Base-by-base conservation (phyloP, 2,329 filamentous ascomycete species). In the Myriosclerotinia curreyana region DNA sequence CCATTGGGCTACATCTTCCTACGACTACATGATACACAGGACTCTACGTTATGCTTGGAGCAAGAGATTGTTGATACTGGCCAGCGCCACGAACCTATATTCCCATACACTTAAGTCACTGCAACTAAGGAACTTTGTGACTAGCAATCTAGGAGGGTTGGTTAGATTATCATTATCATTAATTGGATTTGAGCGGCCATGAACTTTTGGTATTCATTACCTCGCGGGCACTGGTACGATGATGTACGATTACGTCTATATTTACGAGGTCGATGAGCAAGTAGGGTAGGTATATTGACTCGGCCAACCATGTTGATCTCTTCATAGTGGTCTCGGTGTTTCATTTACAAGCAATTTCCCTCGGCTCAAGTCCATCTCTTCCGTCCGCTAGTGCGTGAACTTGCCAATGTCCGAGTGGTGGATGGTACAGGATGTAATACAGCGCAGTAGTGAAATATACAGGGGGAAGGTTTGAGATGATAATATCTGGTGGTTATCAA, bases 401-500 rank as follows among this genome's bases (percentile, higher is more conserved):
- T 22, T 46, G 5, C 1, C 7, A 46, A n/a, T 15, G 11, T 15
- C 15, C 40, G 12, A 46, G 14, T 46, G 11, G 40, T 31, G 11
- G 4, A 6, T 34, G 12, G 12, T 0, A 22, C 12, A 15, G 11
- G 1, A 22, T n/a, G n/a, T n/a, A n/a, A n/a, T n/a, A n/a, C n/a
- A n/a, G n/a, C n/a, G n/a, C n/a, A n/a, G n/a, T n/a, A n/a, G n/a
- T n/a, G n/a, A n/a, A n/a, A n/a, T n/a, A n/a, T n/a, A n/a, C n/a
- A n/a, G n/a, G n/a, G n/a, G n/a, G n/a, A n/a, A n/a, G n/a, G n/a
- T 17, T 46, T 58, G 5, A 20, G 12, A 55, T 28, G 25, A n/a
- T 15, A 25, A 31, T 44, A 42, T 5, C 17, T 8, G 11, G 11
- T 12, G 7, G 17, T 15, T 34, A 40, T 1, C 36, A 20, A 25